Evolutionary conservation across 2,329 filamentous ascomycete genomes (phyloP), one percentile per base, ranked within the genome.

Genomic region (Elsinoe necatrix): DNA sequence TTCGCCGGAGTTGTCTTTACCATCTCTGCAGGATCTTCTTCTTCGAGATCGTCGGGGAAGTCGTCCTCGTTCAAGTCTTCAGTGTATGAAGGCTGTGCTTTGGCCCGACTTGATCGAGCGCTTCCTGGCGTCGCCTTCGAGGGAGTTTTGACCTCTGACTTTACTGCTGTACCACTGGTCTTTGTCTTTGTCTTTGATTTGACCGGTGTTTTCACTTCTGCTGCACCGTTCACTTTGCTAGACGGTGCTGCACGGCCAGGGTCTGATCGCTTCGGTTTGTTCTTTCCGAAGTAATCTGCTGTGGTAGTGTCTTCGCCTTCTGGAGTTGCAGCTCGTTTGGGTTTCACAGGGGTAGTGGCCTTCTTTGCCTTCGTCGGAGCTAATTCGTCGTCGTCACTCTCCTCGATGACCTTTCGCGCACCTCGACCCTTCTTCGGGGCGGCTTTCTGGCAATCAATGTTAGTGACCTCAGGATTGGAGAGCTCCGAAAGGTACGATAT

Each of bases 11-110:
- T 75, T 48, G 79, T 80, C 66, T 83, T 86, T 3, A 86, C 84
- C 12, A 85, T 86, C 69, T 91, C 91, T 18, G 95, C 90, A 63
- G 95, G 91, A 61, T 89, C 86, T n/a, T 81, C 66, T 48, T 74
- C 72, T 51, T 73, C 66, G 42, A 74, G 58, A 35, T 65, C 66
- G 50, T 71, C 69, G 2, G 67, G 67, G 39, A 71, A 70, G 56
- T 72, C 69, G 55, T 68, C 62, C 3, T 59, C 52, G 8, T 58
- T 61, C 54, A 69, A 63, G 8, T 67, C 60, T 45, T 69, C 67
- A 34, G 61, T 69, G 67, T 66, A 68, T 63, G 70, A 73, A 57
- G 72, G 69, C 8, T 64, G 67, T 59, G 74, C 73, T 67, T 75
- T 77, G 52, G 66, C 64, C 54, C 72, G 65, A 8, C 66, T 63